Evolutionary conservation across 208 protist species (phyloP), one percentile per base, ranked within the genome.

Genomic region (Phytomonas serpens): DNA sequence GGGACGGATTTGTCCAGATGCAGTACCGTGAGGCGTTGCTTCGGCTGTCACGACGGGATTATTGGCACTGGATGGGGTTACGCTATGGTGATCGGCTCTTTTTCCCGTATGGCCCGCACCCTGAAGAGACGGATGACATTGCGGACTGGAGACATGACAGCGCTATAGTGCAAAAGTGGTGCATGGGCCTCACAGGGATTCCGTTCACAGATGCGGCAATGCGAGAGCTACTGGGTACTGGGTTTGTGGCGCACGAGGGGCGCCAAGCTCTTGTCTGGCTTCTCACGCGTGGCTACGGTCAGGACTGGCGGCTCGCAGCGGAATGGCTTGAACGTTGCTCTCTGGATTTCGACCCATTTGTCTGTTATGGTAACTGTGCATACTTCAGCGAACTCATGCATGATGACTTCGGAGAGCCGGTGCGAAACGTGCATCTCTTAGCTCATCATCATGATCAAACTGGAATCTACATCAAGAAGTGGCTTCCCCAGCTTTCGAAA

Each of bases 261-360:
- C 86, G 92, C 30, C 81, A 95, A 75, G 89, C 88, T 42, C 79
- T 95, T 51, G 79, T 80, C 68, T 97, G 92, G 90, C 77, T 95
- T 42, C 84, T 97, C 32, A 74, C 84, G 51, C 84, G 85, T 30
- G 92, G 92, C 38, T 91, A 91, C 72, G 85, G 84, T 13, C 92
- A 97, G 75, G 92, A 97, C 78, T 97, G 92, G 90, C 82, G 92
- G 11, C 69, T 95, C 66, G 92, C 77, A 6, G 92, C 92, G 16
- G 89, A 97, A 84, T 97, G 92, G 92, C 72, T 97, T 64, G 89
- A 92, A 81, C 89, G 92, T 10, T 92, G 86, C 75, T 93, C 86
- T 23, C 73, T 97, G 30, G 92, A 97, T 73, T 97, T 86, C 76
- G 92, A 97, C 72, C 88, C 92, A 19, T 93, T 93, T 68, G 76